Evolutionary conservation across 108 stramenopile genomes (phyloP).

Genomic region (Parietichytrium sp.): DNA sequence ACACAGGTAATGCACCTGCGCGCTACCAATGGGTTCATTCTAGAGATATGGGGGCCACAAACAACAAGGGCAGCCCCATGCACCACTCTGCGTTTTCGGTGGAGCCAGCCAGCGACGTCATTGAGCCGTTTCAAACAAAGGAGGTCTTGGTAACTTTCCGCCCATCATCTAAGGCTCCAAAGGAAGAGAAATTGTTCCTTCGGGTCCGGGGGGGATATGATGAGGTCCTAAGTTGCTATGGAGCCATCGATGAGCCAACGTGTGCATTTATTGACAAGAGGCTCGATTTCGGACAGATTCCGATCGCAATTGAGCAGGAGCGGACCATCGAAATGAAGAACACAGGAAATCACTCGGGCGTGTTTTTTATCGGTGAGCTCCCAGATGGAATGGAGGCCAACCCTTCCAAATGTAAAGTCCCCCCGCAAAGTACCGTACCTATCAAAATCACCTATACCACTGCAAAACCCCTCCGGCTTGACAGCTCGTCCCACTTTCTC

Average conservation of each 20-base stretch:
- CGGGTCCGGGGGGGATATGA: conserved; percentile 51
- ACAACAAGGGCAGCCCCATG: conserved; percentile 37
- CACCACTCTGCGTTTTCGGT: neutral
- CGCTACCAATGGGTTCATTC: conserved; percentile 46
- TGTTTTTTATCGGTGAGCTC: conserved; percentile 47
- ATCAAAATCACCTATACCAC: conserved; percentile 27
- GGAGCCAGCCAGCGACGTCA: neutral
- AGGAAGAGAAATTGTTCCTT: conserved; percentile 34
- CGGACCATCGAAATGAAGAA: conserved; percentile 47
- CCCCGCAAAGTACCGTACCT: neutral
- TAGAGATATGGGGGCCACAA: conserved; percentile 39
- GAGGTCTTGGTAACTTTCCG: conserved; percentile 47
- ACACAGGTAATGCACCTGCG: conserved; percentile 55
- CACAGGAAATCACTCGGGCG: conserved; percentile 51
- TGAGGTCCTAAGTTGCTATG: conserved; percentile 40
- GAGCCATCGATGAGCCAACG: conserved; percentile 44
- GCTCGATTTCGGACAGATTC: conserved; percentile 53
- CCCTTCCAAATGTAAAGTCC: neutral
- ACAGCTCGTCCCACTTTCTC: neutral
- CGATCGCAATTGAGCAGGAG: conserved; percentile 51
- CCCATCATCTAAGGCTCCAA: conserved; percentile 30
- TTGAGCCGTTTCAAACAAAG: conserved; percentile 35
- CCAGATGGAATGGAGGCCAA: conserved; percentile 36
- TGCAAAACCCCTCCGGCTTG: conserved; percentile 17
- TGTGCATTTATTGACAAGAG: conserved; percentile 40